These are phyloP conservation scores for Lactarius sanguifluus DNA, from an alignment of 768 basidiomycete genomes.

Conservation along the genomic window DNA sequence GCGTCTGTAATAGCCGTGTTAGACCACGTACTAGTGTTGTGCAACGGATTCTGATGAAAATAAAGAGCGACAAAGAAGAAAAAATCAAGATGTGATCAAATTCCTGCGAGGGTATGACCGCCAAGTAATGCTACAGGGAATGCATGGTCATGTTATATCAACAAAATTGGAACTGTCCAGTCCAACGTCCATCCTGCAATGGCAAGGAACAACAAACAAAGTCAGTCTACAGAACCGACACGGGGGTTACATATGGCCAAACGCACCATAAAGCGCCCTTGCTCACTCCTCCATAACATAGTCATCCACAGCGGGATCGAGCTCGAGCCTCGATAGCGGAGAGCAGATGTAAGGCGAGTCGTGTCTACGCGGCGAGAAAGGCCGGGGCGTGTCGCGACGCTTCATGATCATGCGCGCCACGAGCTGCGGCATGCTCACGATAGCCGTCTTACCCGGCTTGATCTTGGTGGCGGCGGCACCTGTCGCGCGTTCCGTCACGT, in stretches of 20 bases:
- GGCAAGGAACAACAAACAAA: neutral
- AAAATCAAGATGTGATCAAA: slow-evolving; percentile 20
- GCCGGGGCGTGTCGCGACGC: slow-evolving; percentile 41
- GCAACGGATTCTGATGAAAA: slow-evolving; percentile 8
- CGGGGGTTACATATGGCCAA: neutral
- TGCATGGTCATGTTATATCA: slow-evolving; percentile 28
- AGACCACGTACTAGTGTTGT: neutral
- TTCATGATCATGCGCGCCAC: slow-evolving; percentile 51
- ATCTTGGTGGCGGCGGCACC: slow-evolving; percentile 21
- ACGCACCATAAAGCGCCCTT: slow-evolving; percentile 11
- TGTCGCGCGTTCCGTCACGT: slow-evolving; percentile 31
- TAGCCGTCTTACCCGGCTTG: slow-evolving; percentile 21
- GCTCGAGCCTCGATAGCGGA: slow-evolving; percentile 32
- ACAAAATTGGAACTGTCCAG: slow-evolving; percentile 21
- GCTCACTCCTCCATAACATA: slow-evolving; percentile 1
- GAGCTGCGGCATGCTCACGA: slow-evolving; percentile 42
- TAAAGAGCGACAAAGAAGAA: slow-evolving; percentile 2
- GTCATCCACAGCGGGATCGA: slow-evolving; percentile 16
- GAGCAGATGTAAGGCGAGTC: slow-evolving; percentile 35
- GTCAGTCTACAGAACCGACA: slow-evolving; percentile 2
- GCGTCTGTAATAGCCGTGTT: neutral
- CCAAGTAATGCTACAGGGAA: slow-evolving; percentile 30
- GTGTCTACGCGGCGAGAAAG: slow-evolving; percentile 40
- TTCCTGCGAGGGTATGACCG: slow-evolving; percentile 26
- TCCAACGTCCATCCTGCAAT: slow-evolving; percentile 6